A percentile compares a stretch with the other conserved stretches of the same genome.
Evolutionary conservation across 2,329 filamentous ascomycete species (phyloP).

Genomic region (Xylaria hypoxylon): DNA sequence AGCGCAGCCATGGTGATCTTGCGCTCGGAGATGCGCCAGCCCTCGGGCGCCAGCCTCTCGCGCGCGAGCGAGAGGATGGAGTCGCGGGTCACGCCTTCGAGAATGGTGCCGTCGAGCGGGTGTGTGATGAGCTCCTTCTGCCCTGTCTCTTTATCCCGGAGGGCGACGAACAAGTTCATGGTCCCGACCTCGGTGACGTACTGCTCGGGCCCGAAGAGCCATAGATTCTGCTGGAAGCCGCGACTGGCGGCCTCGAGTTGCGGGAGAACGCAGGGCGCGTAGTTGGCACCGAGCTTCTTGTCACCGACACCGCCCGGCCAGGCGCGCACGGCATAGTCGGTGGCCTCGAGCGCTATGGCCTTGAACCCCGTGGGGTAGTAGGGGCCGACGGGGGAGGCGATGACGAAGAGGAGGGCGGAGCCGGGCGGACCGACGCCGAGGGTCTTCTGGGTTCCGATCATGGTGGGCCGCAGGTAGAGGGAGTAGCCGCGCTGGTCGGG

Average conservation of each 20-base stretch:
- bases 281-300: conserved; percentile 99
- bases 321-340: conserved; percentile 94
- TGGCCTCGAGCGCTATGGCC: conserved; percentile 93
- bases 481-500: conserved; percentile 89
- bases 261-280: conserved; percentile 98
- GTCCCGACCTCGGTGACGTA: conserved; percentile 97
- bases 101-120: conserved; percentile 94
- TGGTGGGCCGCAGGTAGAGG: conserved; percentile 92
- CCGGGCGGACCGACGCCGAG: conserved; percentile 93
- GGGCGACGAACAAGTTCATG: conserved; percentile 95
- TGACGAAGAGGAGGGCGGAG: conserved; percentile 91
- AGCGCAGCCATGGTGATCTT: conserved; percentile 94
- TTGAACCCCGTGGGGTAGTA: conserved; percentile 99
- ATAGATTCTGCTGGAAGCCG: conserved; percentile 97
- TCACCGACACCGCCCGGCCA: conserved; percentile 98
- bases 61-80: conserved; percentile 87
- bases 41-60: conserved; percentile 84
- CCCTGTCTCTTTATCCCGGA: conserved; percentile 87
- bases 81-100: conserved; percentile 94
- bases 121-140: conserved; percentile 95
- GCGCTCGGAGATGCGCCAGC: conserved; percentile 88
- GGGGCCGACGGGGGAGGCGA: conserved; percentile 94
- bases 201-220: conserved; percentile 96
- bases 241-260: conserved; percentile 91
- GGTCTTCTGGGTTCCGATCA: conserved; percentile 97